phyloP scores from a whole-genome alignment of 352 stramenopile genomes.

The Paralagenidium karlingii region DNA sequence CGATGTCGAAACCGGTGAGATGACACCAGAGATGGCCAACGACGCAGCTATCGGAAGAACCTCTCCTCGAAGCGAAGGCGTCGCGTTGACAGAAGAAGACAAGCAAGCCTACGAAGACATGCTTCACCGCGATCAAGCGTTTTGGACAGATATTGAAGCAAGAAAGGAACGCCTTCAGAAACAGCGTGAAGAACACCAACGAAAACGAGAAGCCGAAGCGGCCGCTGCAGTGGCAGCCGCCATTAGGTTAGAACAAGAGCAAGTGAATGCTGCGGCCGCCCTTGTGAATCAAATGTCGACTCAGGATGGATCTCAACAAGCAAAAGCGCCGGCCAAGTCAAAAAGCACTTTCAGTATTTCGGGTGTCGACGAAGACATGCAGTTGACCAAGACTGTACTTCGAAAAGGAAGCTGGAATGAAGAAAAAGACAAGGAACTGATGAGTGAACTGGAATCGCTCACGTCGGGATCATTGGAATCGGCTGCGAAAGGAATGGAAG shows the following conservation, averaged over 20 bases:
- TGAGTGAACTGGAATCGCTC: slow-evolving; percentile 76
- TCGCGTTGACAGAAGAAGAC: slow-evolving; percentile 67
- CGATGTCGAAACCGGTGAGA: slow-evolving; percentile 56
- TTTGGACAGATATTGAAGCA: slow-evolving; percentile 78
- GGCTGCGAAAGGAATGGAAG: background rate
- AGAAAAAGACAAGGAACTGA: slow-evolving; percentile 75
- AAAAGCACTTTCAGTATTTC: slow-evolving; percentile 70
- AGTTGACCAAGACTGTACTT: slow-evolving; percentile 12
- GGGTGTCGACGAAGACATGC: slow-evolving; percentile 43
- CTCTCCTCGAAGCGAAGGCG: slow-evolving; percentile 44
- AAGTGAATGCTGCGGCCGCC: slow-evolving; percentile 17
- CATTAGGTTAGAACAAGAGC: background rate
- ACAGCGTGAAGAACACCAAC: slow-evolving; percentile 49
- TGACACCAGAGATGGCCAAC: background rate
- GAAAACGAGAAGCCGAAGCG: slow-evolving; percentile 44
- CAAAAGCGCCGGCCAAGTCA: slow-evolving; percentile 12
- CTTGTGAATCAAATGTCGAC: no score
- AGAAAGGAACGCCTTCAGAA: slow-evolving; percentile 61
- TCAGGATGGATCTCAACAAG: slow-evolving; percentile 8
- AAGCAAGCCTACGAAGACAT: slow-evolving; percentile 80
- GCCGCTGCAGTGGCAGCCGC: slow-evolving; percentile 14
- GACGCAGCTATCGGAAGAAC: slow-evolving; percentile 4
- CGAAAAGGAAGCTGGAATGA: slow-evolving; percentile 68
- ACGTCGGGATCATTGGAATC: slow-evolving; percentile 10
- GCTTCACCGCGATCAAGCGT: slow-evolving; percentile 75